A percentile compares a stretch with the other conserved stretches of the same genome.
These are phyloP conservation scores for Fusarium abutilonis DNA, from an alignment of 2,329 filamentous ascomycete genomes.

Conservation along the genomic window DNA sequence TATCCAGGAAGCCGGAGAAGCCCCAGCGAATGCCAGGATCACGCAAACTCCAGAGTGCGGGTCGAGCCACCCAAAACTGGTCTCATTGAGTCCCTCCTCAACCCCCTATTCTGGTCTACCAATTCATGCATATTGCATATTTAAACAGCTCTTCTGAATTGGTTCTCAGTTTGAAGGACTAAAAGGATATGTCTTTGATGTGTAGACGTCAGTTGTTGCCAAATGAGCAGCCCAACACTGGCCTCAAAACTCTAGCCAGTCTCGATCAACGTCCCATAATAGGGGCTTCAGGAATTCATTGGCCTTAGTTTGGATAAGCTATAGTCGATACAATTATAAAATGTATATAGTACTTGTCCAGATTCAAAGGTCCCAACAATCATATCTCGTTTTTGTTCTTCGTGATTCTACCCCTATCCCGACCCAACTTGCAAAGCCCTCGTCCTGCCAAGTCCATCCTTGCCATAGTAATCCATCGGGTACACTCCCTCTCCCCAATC, in stretches of 20 bases:
- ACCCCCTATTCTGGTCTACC: no score
- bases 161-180: background rate
- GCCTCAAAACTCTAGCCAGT: no score
- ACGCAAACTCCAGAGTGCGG: background rate
- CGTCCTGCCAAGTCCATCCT: slow-evolving; percentile 86
- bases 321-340: background rate
- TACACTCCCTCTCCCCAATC: slow-evolving; percentile 83
- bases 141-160: background rate
- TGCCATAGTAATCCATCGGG: slow-evolving; percentile 98
- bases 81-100: background rate
- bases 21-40: background rate
- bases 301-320: background rate
- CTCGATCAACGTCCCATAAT: background rate
- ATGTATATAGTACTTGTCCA: background rate
- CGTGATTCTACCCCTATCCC: slow-evolving; percentile 19
- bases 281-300: background rate
- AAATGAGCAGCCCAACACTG: background rate
- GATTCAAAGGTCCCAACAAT: background rate
- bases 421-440: slow-evolving; percentile 56
- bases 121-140: background rate
- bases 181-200: no score
- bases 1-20: background rate
- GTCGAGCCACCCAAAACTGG: background rate
- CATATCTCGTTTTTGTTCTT: slow-evolving; percentile 10
- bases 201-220: no score